Conservation (phyloP, 2,329 filamentous ascomycete genomes). For the Ceratocystis ficicola region DNA sequence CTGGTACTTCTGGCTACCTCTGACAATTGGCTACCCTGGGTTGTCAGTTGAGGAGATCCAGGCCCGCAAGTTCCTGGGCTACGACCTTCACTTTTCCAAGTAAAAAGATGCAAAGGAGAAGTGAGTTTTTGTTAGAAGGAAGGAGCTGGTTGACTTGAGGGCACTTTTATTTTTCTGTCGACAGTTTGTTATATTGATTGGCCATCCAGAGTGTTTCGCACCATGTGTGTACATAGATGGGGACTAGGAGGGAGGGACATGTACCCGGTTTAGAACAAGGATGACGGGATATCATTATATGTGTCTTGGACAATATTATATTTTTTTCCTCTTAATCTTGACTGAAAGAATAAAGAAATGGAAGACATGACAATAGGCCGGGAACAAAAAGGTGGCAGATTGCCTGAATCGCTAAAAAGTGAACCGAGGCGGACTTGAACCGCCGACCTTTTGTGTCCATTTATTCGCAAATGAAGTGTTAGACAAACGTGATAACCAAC, state of each 20-base stretch:
- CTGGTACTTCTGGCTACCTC: conserved; percentile 86
- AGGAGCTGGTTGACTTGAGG: no score
- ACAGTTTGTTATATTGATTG: background rate
- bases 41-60: conserved; percentile 66
- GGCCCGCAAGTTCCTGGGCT: conserved; percentile 86
- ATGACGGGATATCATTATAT: conserved; percentile 5
- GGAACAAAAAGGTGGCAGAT: no score
- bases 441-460: no score
- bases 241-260: background rate
- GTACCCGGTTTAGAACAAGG: background rate
- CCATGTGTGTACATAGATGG: background rate
- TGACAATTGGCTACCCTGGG: conserved; percentile 91
- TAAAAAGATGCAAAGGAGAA: conserved; percentile 35
- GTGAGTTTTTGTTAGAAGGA: background rate
- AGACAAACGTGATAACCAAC: no score
- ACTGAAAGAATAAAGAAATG: no score
- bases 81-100: conserved; percentile 98
- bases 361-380: no score
- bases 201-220: background rate
- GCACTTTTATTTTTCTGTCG: background rate
- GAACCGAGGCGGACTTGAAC: no score
- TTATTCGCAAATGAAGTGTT: no score
- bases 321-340: background rate
- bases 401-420: no score
- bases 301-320: background rate